Base-by-base conservation (phyloP, 225 moss, liverwort and hornwort species). In the Takakia lepidozioides region DNA sequence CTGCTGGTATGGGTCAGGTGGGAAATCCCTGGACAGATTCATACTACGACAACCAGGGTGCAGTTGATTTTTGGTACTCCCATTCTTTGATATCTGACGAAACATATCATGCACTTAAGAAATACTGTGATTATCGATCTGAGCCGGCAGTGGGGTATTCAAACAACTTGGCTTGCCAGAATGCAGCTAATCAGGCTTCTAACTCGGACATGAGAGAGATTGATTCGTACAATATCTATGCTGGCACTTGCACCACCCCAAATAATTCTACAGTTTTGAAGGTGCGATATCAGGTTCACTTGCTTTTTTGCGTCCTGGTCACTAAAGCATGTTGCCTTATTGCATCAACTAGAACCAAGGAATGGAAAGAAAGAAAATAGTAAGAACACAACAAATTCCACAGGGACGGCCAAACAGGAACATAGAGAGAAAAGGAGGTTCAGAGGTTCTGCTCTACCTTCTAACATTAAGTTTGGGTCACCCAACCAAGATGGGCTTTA, bases 1-100 rank as follows among this genome's bases (percentile, higher is more conserved):
- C n/a, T n/a, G n/a, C n/a, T n/a, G n/a, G n/a, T n/a, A n/a, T 46
- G 45, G 25, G 26, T 24, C 86, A 86, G 86, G 62, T 92, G 19
- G 92, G 92, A 10, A 92, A 92, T 46, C 87, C 92, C 0, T 92
- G 87, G 87, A 85, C 85, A 16, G 92, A 92, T 50, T 82, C 92
- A 8, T 92, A 85, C 77, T 74, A 58, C 38, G 82, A 88, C 77
- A 92, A 92, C 68, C 66, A 82, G 59, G 92, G 92, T 1, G 87
- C 87, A 1, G 76, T 82, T 26, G 85, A 92, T 11, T 92, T 82
- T 56, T 88, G 85, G 87, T 81, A 80, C 59, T 74, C 74, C 25
- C 92, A 92, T 45, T 82, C 85, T 7, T 53, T 92, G 38, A 92
- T 92, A 51, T 85, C 87, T 3, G 77, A 77, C 27, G 77, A 76